These are phyloP conservation scores for Jamesozyma rosinii DNA, from an alignment of 805 yeast genomes.

Conservation along the genomic window DNA sequence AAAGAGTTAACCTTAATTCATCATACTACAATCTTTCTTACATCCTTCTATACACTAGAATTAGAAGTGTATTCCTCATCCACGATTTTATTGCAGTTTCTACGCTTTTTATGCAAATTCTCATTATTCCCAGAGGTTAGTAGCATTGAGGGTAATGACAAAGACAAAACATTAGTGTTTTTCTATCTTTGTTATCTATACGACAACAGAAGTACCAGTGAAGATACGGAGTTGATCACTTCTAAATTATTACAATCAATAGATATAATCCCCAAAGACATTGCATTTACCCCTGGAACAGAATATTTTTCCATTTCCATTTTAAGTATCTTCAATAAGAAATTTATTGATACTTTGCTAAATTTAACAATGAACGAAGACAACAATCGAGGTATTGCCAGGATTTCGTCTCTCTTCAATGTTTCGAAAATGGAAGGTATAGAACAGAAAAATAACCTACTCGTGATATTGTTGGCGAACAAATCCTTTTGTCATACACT, in stretches of 20 bases:
- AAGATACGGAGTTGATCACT: background rate
- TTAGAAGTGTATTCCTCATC: background rate
- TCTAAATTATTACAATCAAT: background rate
- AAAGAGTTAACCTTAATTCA: background rate
- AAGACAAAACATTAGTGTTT: background rate
- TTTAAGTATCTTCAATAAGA: background rate
- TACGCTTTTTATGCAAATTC: background rate
- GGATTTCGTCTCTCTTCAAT: background rate
- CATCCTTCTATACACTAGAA: background rate
- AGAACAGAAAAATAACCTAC: constrained; percentile 2
- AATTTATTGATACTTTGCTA: background rate
- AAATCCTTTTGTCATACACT: background rate
- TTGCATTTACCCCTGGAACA: background rate
- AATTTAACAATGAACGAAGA: background rate
- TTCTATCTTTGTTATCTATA: background rate
- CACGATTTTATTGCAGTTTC: background rate
- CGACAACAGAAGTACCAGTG: background rate
- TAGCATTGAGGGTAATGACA: background rate
- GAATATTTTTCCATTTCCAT: background rate
- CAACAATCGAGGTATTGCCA: background rate
- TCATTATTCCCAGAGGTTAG: background rate
- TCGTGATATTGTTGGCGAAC: constrained; percentile 3
- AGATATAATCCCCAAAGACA: background rate
- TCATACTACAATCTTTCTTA: background rate
- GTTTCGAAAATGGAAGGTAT: background rate